Evolutionary conservation across 441 rosid species (phyloP), one percentile per base, ranked within the genome.

Genomic region (Breynia disticha): DNA sequence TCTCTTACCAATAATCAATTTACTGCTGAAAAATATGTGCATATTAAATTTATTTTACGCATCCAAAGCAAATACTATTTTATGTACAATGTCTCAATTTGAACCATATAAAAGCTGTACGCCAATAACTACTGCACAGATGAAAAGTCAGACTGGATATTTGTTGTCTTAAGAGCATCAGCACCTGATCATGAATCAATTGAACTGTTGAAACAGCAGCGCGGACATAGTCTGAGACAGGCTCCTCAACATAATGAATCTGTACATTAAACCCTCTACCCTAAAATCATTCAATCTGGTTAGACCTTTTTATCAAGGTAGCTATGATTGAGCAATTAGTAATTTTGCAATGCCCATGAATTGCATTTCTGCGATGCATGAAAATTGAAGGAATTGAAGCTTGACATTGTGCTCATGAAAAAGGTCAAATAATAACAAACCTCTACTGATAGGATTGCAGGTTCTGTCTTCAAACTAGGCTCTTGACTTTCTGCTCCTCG

Each of bases 391-490:
- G 8, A 28, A 28, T 28, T 4, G 35, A 28, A 28, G 5, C 8
- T 28, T 28, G 8, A 28, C 35, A 28, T 28, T 9, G 8, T 28
- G 8, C 8, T 28, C 35, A 28, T 28, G 35, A 28, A 28, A 28
- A 28, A 28, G 35, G 7, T 28, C 35, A 1, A 5, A 28, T 28
- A 9, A 28, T 3, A 28, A 28, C 50, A 59, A 67, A 91, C 98
- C 93, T 89, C 98, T 22, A 89, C 95, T 20, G 96, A 93, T 54
- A 93, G 68, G 77, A 93, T 81, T 48, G 96, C 84, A 67, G 98
- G 96, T 70, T 86, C 98, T 70, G 68, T 70, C 20, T 59, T 71
- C 28, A 79, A 78, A 60, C 70, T 70, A 51, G 60, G 48, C 60
- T 68, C 78, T 46, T 62, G 70, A 57, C 70, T 65, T 75, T 78